phyloP scores from a whole-genome alignment of 2,329 filamentous ascomycete species.

The Zarea fungicola region DNA sequence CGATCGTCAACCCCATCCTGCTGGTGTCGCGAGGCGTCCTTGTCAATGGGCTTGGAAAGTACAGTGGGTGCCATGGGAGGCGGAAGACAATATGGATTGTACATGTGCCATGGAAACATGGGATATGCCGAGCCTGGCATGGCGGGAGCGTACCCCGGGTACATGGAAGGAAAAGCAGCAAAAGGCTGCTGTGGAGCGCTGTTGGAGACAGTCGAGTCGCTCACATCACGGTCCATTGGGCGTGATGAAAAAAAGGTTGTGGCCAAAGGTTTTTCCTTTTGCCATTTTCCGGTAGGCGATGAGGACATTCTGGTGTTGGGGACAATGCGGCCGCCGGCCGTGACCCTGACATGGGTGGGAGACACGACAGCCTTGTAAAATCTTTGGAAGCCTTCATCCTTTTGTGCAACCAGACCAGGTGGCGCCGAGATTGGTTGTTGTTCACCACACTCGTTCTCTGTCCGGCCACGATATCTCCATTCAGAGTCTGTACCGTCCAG shows the following conservation, averaged over 20 bases:
- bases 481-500: constrained; percentile 38
- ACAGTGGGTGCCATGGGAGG: constrained; percentile 20
- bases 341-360: constrained; percentile 61
- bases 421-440: constrained; percentile 50
- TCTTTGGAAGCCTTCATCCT: constrained; percentile 59
- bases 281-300: constrained; percentile 48
- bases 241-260: constrained; percentile 20
- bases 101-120: constrained; percentile 37
- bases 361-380: constrained; percentile 66
- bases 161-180: constrained; percentile 26
- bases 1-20: constrained; percentile 26
- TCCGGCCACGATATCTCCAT: constrained; percentile 42
- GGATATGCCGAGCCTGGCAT: constrained; percentile 25
- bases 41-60: constrained; percentile 15
- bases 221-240: constrained; percentile 17
- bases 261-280: constrained; percentile 33
- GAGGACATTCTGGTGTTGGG: constrained; percentile 53
- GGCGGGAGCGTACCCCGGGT: constrained; percentile 26
- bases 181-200: constrained; percentile 23
- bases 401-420: constrained; percentile 47
- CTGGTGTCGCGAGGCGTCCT: constrained; percentile 22
- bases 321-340: constrained; percentile 61
- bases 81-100: constrained; percentile 26
- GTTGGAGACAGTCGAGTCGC: constrained; percentile 19
- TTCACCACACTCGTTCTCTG: constrained; percentile 36